Base-by-base conservation (phyloP, 768 basidiomycete genomes). In the Trametes elegans region DNA sequence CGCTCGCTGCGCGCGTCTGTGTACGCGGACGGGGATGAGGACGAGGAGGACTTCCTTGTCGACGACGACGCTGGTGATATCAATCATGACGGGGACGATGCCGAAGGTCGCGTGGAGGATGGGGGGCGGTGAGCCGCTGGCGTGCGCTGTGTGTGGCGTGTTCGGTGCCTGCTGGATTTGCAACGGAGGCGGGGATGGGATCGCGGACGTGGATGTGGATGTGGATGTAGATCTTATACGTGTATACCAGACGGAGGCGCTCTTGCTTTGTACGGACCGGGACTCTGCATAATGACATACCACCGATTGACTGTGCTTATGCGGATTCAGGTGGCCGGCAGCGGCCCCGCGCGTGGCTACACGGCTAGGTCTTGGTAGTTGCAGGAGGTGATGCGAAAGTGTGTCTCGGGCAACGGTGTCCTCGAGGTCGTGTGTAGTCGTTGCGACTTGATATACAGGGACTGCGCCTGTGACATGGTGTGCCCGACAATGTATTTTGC, bases 191-290 rank as follows among this genome's bases (percentile, higher is more conserved):
- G 16, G 16, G 26, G 1, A 27, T 19, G 24, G 34, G 24, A 27
- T 7, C 13, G 21, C 13, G n/a, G 13, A 10, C 2, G 41, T 8
- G 19, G 40, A 24, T 31, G 21, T 2, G 23, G 23, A 18, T 53
- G 14, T 21, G 51, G 51, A 44, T 53, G 34, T 53, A 53, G 51
- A 53, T 53, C 51, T n/a, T n/a, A n/a, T 53, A 53, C 29, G 24
- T 44, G 51, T 53, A 53, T 53, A 53, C 51, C 51, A 44, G 21
- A 40, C 42, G 51, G 51, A 53, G 51, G 51, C 13, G 26, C 41
- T 19, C 23, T 29, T 46, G 44, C 31, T 27, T 41, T 53, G 51
- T 53, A 29, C 26, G 42, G 34, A 38, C 42, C 2, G 45, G 32
- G 41, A 36, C 36, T 26, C 34, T 29, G 16, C n/a, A n/a, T 43